Evolutionary conservation across 2,329 filamentous ascomycete species (phyloP).

Genomic region (Helotiales sp.): DNA sequence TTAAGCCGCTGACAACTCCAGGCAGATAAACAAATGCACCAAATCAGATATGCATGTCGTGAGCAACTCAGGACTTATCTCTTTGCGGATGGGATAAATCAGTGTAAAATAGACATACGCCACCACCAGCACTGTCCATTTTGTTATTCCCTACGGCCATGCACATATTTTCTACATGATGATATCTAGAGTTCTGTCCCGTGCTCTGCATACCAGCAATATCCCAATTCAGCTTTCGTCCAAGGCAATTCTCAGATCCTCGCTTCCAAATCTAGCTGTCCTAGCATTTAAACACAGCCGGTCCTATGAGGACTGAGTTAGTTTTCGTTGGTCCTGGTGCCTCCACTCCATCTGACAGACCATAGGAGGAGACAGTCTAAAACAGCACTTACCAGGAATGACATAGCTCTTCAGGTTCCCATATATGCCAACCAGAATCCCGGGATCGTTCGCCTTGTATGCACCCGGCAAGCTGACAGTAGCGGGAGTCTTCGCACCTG

Average conservation of each 20-base stretch:
- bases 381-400: background rate
- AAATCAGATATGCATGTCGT: no score
- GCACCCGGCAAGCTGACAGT: slow-evolving; percentile 37
- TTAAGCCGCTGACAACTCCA: no score
- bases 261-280: background rate
- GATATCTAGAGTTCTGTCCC: no score
- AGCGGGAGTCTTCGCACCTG: slow-evolving; percentile 26
- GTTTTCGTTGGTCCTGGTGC: background rate
- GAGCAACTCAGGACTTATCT: no score
- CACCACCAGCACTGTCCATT: no score
- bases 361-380: background rate
- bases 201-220: background rate
- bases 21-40: no score
- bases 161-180: no score
- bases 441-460: slow-evolving; percentile 49
- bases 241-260: no score
- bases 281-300: background rate
- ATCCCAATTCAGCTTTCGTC: background rate
- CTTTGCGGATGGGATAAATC: no score
- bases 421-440: slow-evolving; percentile 55
- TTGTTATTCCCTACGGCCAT: no score
- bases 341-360: background rate
- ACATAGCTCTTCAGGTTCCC: background rate
- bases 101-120: no score
- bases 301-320: background rate